Conservation (phyloP, 768 basidiomycete genomes). For the Fibroporia radiculosa region DNA sequence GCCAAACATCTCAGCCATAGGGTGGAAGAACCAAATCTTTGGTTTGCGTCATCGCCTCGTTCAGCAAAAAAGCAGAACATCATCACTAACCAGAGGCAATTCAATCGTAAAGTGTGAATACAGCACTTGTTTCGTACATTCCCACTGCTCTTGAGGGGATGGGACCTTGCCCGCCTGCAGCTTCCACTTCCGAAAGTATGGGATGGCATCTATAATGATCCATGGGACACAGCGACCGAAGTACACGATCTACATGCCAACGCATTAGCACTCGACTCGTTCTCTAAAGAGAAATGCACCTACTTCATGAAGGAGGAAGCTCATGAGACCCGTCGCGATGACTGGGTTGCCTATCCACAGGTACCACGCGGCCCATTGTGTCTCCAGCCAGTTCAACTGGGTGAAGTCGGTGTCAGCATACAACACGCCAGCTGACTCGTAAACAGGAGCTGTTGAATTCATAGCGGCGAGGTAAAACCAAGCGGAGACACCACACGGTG, state of each 20-base stretch:
- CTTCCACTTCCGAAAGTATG: constrained; percentile 93
- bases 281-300: constrained; percentile 20
- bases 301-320: constrained; percentile 92
- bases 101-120: constrained; percentile 96
- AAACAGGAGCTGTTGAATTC: constrained; percentile 18
- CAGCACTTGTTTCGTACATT: constrained; percentile 90
- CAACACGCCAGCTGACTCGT: constrained; percentile 31
- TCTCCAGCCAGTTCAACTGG: constrained; percentile 63
- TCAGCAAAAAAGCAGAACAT: background rate
- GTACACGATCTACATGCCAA: constrained; percentile 67
- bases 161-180: constrained; percentile 84
- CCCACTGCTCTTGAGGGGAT: constrained; percentile 80
- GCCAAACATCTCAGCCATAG: constrained; percentile 77
- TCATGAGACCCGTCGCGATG: constrained; percentile 89
- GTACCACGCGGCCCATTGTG: constrained; percentile 83
- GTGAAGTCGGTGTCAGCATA: constrained; percentile 54
- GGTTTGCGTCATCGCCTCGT: background rate
- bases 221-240: constrained; percentile 93
- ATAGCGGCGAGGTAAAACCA: constrained; percentile 7
- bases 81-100: constrained; percentile 64
- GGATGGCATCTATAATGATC: constrained; percentile 92
- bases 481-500: background rate
- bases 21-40: constrained; percentile 89
- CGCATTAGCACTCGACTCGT: background rate
- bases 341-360: constrained; percentile 80